These are phyloP conservation scores for Dendrobium huoshanense DNA, from an alignment of 106 monocot species.

Conservation along the genomic window DNA sequence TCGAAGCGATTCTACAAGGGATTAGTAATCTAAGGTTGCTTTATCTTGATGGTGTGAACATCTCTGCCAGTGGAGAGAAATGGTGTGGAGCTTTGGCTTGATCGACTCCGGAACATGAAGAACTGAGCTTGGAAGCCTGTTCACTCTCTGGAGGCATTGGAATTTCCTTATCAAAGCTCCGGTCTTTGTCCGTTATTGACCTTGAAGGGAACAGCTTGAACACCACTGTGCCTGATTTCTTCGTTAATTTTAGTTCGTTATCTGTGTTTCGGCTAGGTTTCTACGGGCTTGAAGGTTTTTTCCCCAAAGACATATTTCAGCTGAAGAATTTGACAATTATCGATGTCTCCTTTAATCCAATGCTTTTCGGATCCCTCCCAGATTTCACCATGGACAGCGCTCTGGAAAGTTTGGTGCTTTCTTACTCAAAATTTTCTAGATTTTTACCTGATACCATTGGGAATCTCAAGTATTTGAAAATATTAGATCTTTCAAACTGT, in stretches of 20 bases:
- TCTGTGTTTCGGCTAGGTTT: constrained; percentile 17
- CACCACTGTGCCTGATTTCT: constrained; percentile 20
- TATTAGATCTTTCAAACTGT: constrained; percentile 24
- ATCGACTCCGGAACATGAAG: constrained; percentile 23
- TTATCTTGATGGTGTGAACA: constrained; percentile 13
- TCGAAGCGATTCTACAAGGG: constrained; percentile 12
- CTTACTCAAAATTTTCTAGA: constrained; percentile 37
- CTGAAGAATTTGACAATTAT: constrained; percentile 29
- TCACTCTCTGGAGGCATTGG: constrained; percentile 40
- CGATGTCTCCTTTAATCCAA: constrained; percentile 41
- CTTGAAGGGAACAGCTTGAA: constrained; percentile 37
- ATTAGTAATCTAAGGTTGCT: constrained; percentile 21
- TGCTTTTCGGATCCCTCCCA: constrained; percentile 38
- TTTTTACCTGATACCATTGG: constrained; percentile 16
- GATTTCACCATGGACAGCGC: constrained; percentile 12
- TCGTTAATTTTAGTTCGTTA: constrained; percentile 33
- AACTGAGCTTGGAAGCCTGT: constrained; percentile 42
- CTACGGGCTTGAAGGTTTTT: constrained; percentile 32
- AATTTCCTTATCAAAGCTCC: constrained; percentile 22
- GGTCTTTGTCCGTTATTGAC: constrained; percentile 18
- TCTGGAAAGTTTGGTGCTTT: constrained; percentile 34
- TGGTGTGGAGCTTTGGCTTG: constrained; percentile 27
- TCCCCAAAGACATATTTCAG: constrained; percentile 33
- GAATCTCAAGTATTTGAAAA: constrained; percentile 36
- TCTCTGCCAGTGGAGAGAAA: background rate